Conservation (phyloP, 2,329 filamentous ascomycete species). For the Ambrosiella cleistominuta region DNA sequence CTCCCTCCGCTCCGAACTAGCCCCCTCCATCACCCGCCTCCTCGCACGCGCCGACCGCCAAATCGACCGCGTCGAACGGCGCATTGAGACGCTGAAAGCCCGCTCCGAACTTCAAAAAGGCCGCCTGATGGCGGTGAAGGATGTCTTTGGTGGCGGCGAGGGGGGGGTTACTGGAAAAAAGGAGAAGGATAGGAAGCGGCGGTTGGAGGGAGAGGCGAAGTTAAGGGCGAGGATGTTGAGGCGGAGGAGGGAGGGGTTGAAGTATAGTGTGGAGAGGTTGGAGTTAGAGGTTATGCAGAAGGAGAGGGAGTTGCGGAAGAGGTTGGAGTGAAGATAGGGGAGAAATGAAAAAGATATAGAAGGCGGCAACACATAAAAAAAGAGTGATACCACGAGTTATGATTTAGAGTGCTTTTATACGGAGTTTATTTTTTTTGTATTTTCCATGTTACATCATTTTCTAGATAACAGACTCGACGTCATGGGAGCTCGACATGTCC, state of each 20-base stretch:
- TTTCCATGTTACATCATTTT: too few relatives aligned
- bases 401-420: neutral
- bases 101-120: slow-evolving; percentile 72
- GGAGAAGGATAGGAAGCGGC: slow-evolving; percentile 11
- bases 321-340: slow-evolving; percentile 13
- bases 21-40: slow-evolving; percentile 65
- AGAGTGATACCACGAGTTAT: neutral
- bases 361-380: neutral
- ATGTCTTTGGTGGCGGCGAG: slow-evolving; percentile 2
- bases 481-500: too few relatives aligned
- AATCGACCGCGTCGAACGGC: slow-evolving; percentile 63
- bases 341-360: neutral
- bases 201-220: slow-evolving; percentile 36
- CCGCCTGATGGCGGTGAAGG: slow-evolving; percentile 22
- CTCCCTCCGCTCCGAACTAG: slow-evolving; percentile 71
- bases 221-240: slow-evolving; percentile 42
- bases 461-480: too few relatives aligned
- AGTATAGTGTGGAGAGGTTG: slow-evolving; percentile 71
- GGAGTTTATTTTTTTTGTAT: neutral
- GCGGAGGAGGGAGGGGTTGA: slow-evolving; percentile 69
- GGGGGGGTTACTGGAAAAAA: slow-evolving; percentile 6
- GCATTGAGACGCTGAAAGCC: slow-evolving; percentile 69
- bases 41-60: slow-evolving; percentile 69
- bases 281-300: slow-evolving; percentile 73
- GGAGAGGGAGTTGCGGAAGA: slow-evolving; percentile 39